phyloP scores from a whole-genome alignment of 108 stramenopile species.

The Mayamaea pseudoterrestris region DNA sequence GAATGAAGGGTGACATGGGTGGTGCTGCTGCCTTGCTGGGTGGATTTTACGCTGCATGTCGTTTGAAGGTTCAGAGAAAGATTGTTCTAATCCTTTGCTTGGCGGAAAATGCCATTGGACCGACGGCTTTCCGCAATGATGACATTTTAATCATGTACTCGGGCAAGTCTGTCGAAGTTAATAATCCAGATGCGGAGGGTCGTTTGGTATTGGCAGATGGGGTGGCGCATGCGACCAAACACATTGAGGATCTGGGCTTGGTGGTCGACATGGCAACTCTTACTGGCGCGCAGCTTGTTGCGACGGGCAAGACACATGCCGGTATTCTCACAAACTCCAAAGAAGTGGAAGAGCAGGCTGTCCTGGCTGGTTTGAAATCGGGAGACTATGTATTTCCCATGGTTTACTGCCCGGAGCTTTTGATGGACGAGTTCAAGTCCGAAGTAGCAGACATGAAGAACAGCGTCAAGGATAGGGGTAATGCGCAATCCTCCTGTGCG shows the following conservation, averaged over 20 bases:
- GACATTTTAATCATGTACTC: conserved; percentile 47
- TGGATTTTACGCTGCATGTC: conserved; percentile 60
- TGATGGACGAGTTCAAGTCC: conserved; percentile 64
- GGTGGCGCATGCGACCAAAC: conserved; percentile 65
- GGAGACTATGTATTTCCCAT: conserved; percentile 76
- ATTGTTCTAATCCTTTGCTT: conserved; percentile 48
- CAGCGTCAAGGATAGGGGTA: conserved; percentile 63
- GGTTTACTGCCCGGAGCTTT: conserved; percentile 71
- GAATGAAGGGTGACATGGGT: conserved; percentile 85
- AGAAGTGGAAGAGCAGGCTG: conserved; percentile 38
- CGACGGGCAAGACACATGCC: conserved; percentile 78
- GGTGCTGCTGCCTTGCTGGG: conserved; percentile 74
- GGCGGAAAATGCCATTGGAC: conserved; percentile 79
- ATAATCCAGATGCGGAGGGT: conserved; percentile 88
- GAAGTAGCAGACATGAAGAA: conserved; percentile 88
- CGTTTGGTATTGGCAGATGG: conserved; percentile 74
- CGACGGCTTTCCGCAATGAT: conserved; percentile 73
- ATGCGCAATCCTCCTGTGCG: conserved; percentile 83
- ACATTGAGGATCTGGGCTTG: conserved; percentile 35
- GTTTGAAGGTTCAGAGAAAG: conserved; percentile 13
- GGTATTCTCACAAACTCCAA: conserved; percentile 62
- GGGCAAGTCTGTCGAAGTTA: conserved; percentile 69
- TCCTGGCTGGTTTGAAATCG: conserved; percentile 27
- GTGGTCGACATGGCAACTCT: conserved; percentile 86
- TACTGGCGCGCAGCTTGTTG: conserved; percentile 76